These are phyloP conservation scores for Polytrichum commune DNA, from an alignment of 225 moss, liverwort and hornwort species.

Conservation along the genomic window DNA sequence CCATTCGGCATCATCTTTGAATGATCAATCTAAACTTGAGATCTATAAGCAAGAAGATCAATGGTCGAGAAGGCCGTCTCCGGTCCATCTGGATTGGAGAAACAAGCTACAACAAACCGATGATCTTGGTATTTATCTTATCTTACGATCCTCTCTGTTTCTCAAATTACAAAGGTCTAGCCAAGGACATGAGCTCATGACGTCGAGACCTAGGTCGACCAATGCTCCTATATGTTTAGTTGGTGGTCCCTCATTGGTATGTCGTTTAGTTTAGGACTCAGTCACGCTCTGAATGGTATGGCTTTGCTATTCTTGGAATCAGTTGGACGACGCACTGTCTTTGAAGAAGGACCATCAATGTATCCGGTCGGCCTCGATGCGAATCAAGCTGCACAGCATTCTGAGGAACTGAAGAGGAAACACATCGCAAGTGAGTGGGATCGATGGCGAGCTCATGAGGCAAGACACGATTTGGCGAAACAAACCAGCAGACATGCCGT, in stretches of 20 bases:
- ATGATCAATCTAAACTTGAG: constrained; percentile 32
- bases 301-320: constrained; percentile 1
- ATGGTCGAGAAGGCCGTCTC: constrained; percentile 37
- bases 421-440: constrained; percentile 51
- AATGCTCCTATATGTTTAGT: not conserved
- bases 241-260: not conserved
- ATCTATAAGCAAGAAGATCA: constrained; percentile 25
- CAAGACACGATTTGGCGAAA: constrained; percentile 36
- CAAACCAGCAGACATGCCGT: constrained; percentile 18
- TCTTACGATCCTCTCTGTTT: not conserved
- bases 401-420: constrained; percentile 28
- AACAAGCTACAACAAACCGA: constrained; percentile 33
- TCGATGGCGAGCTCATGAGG: constrained; percentile 52
- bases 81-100: constrained; percentile 34
- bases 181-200: not conserved
- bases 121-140: constrained; percentile 17
- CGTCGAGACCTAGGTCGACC: not conserved
- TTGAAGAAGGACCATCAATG: constrained; percentile 44
- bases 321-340: constrained; percentile 30
- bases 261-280: not conserved
- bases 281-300: not conserved
- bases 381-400: constrained; percentile 18
- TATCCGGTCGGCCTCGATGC: constrained; percentile 31
- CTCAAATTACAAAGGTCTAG: not conserved
- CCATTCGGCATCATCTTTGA: constrained; percentile 20